Percentiles rank a stretch among this genome's conserved stretches.
phyloP scores from a whole-genome alignment of 2,329 filamentous ascomycete species.

The Fusarium dlaminii region DNA sequence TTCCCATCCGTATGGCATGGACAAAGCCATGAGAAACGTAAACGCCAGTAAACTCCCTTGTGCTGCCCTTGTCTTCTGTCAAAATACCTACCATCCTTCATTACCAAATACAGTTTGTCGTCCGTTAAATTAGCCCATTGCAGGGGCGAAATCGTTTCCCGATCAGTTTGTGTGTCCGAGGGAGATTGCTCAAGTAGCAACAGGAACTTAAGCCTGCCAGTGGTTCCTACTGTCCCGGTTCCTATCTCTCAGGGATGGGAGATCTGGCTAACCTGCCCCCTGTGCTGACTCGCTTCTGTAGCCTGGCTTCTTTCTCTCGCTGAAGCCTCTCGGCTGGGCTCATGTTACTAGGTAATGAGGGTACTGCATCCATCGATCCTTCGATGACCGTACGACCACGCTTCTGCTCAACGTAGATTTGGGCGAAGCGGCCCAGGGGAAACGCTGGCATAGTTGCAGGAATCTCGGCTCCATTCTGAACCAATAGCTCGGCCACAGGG shows the following conservation, averaged over 20 bases:
- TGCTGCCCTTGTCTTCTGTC: constrained; percentile 32
- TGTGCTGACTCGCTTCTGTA: constrained; percentile 83
- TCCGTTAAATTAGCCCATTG: constrained; percentile 23
- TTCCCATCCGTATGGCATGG: constrained; percentile 2
- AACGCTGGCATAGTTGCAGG: constrained; percentile 80
- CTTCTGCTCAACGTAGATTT: constrained; percentile 86
- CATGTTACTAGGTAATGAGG: constrained; percentile 64
- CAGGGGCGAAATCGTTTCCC: constrained; percentile 11
- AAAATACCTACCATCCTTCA: constrained; percentile 35
- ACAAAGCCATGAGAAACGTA: constrained; percentile 23
- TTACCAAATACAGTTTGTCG: constrained; percentile 30
- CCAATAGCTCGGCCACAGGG: constrained; percentile 86
- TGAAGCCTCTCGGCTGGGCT: constrained; percentile 60
- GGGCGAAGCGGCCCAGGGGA: constrained; percentile 81
- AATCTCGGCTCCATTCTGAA: constrained; percentile 94
- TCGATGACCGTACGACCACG: constrained; percentile 56
- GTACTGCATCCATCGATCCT: constrained; percentile 66
- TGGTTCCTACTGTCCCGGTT: constrained; percentile 53
- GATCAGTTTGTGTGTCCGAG: constrained; percentile 39
- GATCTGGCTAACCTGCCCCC: constrained; percentile 76
- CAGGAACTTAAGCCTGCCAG: constrained; percentile 51
- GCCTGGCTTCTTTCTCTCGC: constrained; percentile 71
- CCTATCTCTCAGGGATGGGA: constrained; percentile 70
- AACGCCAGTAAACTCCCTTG: constrained; percentile 41
- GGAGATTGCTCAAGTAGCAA: constrained; percentile 47